Evolutionary conservation across 2,329 filamentous ascomycete species (phyloP), one percentile per base, ranked within the genome.

Genomic region (Talaromyces sp.): DNA sequence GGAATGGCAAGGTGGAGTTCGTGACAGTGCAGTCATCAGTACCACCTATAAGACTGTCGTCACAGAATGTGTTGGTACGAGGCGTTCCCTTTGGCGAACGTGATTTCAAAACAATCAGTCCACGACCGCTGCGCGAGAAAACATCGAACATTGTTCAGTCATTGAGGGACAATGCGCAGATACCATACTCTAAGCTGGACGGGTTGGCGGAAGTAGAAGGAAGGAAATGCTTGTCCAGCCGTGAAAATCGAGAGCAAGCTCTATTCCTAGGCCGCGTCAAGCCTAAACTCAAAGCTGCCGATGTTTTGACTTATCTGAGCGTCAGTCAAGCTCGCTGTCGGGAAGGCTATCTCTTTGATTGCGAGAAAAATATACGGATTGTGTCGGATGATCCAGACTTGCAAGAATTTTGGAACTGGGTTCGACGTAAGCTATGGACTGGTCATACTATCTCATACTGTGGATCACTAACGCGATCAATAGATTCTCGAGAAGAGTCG

Each of bases 381-480:
- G 72, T 84, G 3, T 70, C 75, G 1, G 82, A 85, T 53, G 79
- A 86, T 63, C 77, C 77, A 48, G 78, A 77, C 67, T 73, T 87
- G 5, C 79, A 82, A 55, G 79, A 80, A 6, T 74, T 86, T 35
- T 87, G 84, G 84, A 76, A 76, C 45, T 81, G 83, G 68, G 71
- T 86, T 35, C 74, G 80, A 60, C 78, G 82, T 77, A 66, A 64
- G 75, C 64, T 28, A 28, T 28, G 3, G 21, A 2, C 15, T n/a
- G 3, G n/a, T 11, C 31, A 7, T 40, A 25, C 51, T 4, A 52
- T 11, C 28, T 37, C 33, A 7, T 58, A 56, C 9, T 50, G 8
- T 31, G 36, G 10, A 1, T 45, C 22, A 45, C 63, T 65, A 52
- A 68, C 54, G 17, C n/a, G 9, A 9, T 11, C 19, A n/a, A 11